A percentile compares a stretch with the other conserved stretches of the same genome.
Evolutionary conservation across 1,284 basidiomycete genomes (phyloP).

Genomic region (Pseudozyma tsukubaensis): DNA sequence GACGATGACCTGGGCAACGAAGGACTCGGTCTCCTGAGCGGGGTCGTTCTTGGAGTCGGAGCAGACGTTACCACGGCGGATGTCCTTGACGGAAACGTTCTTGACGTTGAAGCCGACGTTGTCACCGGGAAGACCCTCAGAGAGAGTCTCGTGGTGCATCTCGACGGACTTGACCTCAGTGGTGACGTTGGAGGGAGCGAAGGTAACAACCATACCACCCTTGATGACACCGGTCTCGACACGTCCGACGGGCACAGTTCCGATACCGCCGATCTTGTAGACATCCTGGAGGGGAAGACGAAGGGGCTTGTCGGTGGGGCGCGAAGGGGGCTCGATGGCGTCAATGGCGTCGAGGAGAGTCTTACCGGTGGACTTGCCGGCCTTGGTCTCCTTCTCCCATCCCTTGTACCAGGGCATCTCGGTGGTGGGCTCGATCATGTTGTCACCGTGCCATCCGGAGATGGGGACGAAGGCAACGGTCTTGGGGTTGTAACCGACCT

Average conservation of each 20-base stretch:
- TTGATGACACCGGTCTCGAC: constrained; percentile 99
- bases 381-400: constrained; percentile 79
- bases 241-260: constrained; percentile 99
- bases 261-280: constrained; percentile 99
- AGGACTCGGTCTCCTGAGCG: constrained; percentile 97
- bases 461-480: constrained; percentile 98
- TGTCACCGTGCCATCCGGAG: constrained; percentile 99
- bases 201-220: constrained; percentile 95
- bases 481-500: constrained; percentile 99
- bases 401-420: constrained; percentile 99
- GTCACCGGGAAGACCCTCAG: constrained; percentile 95
- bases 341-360: constrained; percentile 99
- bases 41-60: constrained; percentile 99
- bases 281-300: constrained; percentile 99
- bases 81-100: constrained; percentile 99
- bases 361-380: constrained; percentile 92
- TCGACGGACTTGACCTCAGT: constrained; percentile 99
- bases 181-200: constrained; percentile 96
- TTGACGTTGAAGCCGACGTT: constrained; percentile 92
- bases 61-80: constrained; percentile 98
- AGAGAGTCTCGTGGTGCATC: constrained; percentile 99
- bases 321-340: constrained; percentile 95
- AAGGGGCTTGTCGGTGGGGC: constrained; percentile 99
- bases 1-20: constrained; percentile 99
- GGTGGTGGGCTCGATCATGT: constrained; percentile 88